Base-by-base conservation (phyloP, 2,329 filamentous ascomycete genomes). In the Fulvia fulva region DNA sequence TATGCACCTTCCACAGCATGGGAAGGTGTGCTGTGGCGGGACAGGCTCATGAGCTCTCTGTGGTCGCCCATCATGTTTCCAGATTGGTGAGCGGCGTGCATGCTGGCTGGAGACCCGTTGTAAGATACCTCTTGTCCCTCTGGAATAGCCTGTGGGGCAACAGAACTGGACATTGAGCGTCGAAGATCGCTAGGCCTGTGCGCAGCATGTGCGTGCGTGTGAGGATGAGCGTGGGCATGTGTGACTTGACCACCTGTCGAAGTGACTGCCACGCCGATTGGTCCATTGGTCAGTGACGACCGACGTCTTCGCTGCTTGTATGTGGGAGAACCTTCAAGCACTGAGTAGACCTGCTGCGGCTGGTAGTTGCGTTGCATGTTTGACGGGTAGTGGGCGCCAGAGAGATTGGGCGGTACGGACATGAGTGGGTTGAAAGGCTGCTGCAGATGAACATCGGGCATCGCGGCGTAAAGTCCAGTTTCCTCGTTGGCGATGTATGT, bases 401-500 rank as follows among this genome's bases (percentile, higher is more conserved):
- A 85, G 61, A 97, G 77, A 75, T 93, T 94, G 14, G 91, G 91
- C 19, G 91, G 91, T 47, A 97, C 81, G 73, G 95, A 90, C 78
- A 96, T 91, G 83, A 97, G 89, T 55, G 90, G 88, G 73, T 93
- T 91, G 71, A 96, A 86, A 14, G 84, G 85, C 65, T 87, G 85
- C 64, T 91, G 87, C 58, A 87, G 82, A 60, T 90, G 81, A 71
- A 95, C 87, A 70, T 97, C 93, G 11, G 93, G 91, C 67, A 97
- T 96, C 46, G 90, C 92, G 54, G 91, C 93, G 82, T 97, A 97
- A 50, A 97, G 82, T 59, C 92, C 92, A 47, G 93, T 96, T 75
- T 97, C 94, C 78, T 99, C 94, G 73, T 97, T 97, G 62, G 93
- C 91, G 74, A 99, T 96, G 78, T 97, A 99, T 9, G 94, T 91